Evolutionary conservation across 2,329 filamentous ascomycete genomes (phyloP).

Genomic region (Fusarium oxysporum): DNA sequence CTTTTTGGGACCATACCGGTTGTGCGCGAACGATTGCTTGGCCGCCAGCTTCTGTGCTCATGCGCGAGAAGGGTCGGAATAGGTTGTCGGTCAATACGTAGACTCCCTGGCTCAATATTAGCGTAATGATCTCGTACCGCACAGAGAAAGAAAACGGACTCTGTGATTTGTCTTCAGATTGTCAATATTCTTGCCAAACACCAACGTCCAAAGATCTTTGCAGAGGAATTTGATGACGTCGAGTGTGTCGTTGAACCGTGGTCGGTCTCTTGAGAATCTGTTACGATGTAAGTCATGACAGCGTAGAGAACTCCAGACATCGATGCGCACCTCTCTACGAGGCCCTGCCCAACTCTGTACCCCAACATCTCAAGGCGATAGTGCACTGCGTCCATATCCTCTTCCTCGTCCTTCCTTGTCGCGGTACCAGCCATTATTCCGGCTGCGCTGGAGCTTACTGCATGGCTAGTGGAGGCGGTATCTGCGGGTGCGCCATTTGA

Average conservation of each 20-base stretch:
- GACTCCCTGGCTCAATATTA: constrained; percentile 71
- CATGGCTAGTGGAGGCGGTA: constrained; percentile 36
- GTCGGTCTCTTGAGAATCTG: constrained; percentile 84
- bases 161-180: constrained; percentile 98
- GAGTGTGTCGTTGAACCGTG: constrained; percentile 89
- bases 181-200: constrained; percentile 97
- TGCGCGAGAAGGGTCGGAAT: constrained; percentile 88
- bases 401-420: constrained; percentile 73
- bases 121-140: neutral
- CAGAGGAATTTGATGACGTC: constrained; percentile 99
- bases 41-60: constrained; percentile 84
- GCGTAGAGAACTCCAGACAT: neutral
- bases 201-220: constrained; percentile 95
- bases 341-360: constrained; percentile 90
- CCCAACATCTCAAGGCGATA: constrained; percentile 86
- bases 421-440: constrained; percentile 41
- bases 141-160: constrained; percentile 57
- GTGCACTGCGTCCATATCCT: constrained; percentile 86
- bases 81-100: constrained; percentile 95
- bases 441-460: constrained; percentile 42
- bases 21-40: constrained; percentile 81
- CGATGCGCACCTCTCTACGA: constrained; percentile 80
- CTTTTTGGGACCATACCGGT: constrained; percentile 69
- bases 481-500: constrained; percentile 35
- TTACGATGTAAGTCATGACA: constrained; percentile 53